These are phyloP conservation scores for Rhododendron mucronatum DNA, from an alignment of 148 eudicot species.

Conservation along the genomic window DNA sequence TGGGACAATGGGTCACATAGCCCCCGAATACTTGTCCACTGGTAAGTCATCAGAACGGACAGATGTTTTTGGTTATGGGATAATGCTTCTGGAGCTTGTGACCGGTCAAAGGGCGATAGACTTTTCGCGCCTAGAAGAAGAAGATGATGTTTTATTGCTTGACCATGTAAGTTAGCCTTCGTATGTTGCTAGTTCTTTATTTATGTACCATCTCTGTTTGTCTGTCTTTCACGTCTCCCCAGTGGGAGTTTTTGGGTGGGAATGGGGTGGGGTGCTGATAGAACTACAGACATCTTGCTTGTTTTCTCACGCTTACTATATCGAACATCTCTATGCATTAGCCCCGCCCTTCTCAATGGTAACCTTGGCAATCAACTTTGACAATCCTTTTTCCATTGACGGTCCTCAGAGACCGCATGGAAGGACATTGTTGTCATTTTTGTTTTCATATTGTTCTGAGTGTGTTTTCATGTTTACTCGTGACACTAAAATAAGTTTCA, in stretches of 20 bases:
- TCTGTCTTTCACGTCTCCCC: neutral
- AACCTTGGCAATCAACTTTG: neutral
- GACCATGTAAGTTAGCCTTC: conserved; percentile 43
- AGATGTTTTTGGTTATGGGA: conserved; percentile 57
- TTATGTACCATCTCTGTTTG: neutral
- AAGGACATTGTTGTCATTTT: neutral
- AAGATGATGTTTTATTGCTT: conserved; percentile 57
- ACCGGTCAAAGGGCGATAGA: conserved; percentile 58
- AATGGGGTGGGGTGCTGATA: neutral
- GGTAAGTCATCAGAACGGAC: conserved; percentile 55
- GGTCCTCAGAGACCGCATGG: neutral
- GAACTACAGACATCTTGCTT: neutral
- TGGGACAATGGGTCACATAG: conserved; percentile 63
- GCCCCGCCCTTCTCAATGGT: neutral
- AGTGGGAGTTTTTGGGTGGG: neutral
- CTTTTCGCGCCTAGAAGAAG: conserved; percentile 55
- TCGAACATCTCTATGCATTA: neutral
- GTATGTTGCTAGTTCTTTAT: neutral
- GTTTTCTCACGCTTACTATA: neutral
- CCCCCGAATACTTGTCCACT: conserved; percentile 56
- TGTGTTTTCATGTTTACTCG: neutral
- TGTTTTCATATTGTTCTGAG: neutral
- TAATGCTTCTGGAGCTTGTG: conserved; percentile 52
- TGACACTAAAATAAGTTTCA: conserved; percentile 6
- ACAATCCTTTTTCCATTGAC: neutral